These are phyloP conservation scores for Firmiana major DNA, from an alignment of 345 rosid species.

Conservation along the genomic window DNA sequence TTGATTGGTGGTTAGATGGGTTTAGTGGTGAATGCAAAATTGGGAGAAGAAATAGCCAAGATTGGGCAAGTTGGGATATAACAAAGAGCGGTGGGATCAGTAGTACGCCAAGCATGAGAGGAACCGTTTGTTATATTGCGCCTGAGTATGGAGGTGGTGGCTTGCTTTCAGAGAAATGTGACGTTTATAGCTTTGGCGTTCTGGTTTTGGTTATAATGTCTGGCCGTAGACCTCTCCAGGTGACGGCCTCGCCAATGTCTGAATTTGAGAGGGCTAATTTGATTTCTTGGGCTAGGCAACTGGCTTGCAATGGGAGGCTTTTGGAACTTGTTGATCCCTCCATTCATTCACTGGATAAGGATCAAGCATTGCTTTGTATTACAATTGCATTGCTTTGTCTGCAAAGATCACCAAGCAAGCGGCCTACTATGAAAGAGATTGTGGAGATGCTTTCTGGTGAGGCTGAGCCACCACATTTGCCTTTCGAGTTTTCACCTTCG, in stretches of 20 bases:
- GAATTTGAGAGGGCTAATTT: constrained; percentile 81
- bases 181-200: constrained; percentile 76
- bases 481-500: constrained; percentile 71
- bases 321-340: constrained; percentile 65
- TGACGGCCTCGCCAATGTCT: constrained; percentile 68
- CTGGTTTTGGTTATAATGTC: constrained; percentile 63
- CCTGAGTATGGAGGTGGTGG: constrained; percentile 83
- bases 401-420: constrained; percentile 62
- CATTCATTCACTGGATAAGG: constrained; percentile 52
- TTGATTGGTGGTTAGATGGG: constrained; percentile 75
- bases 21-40: constrained; percentile 56
- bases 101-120: constrained; percentile 87
- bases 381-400: constrained; percentile 70
- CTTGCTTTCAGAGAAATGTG: constrained; percentile 61
- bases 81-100: constrained; percentile 77
- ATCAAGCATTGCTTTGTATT: constrained; percentile 63
- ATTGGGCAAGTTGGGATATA: constrained; percentile 57
- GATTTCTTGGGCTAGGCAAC: constrained; percentile 78
- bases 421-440: constrained; percentile 65
- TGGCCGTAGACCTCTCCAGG: constrained; percentile 72
- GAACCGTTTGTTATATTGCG: constrained; percentile 77
- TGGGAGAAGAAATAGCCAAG: constrained; percentile 49
- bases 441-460: constrained; percentile 68
- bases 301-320: constrained; percentile 60
- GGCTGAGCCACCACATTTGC: constrained; percentile 64